Evolutionary conservation across 2,329 filamentous ascomycete species (phyloP).

Genomic region (Aureobasidium pullulans): DNA sequence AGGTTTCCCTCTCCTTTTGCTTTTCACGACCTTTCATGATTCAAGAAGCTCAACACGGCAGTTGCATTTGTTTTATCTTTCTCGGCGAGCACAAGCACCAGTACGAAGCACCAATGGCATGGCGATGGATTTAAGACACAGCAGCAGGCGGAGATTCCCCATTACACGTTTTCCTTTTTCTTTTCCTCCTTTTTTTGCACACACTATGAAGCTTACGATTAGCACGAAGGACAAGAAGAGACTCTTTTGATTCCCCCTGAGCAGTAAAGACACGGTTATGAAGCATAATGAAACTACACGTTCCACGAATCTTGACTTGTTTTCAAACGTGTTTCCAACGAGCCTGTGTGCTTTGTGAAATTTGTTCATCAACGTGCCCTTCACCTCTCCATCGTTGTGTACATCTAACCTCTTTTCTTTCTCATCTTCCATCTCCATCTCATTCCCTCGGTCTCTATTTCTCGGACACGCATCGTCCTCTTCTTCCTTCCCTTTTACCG

Average conservation of each 20-base stretch:
- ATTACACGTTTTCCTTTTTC: neutral
- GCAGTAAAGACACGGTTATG: neutral
- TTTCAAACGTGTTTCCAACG: no score
- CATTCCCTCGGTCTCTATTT: no score
- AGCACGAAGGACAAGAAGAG: neutral
- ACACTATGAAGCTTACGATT: neutral
- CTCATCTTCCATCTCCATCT: no score
- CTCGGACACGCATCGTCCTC: no score
- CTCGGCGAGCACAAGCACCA: neutral
- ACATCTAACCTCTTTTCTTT: no score
- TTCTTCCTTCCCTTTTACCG: no score
- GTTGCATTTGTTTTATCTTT: neutral
- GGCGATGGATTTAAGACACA: neutral
- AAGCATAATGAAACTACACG: neutral
- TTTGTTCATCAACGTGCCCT: no score
- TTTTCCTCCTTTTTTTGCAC: neutral
- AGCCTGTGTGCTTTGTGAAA: no score
- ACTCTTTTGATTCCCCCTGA: neutral
- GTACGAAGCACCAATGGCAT: neutral
- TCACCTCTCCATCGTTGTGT: no score
- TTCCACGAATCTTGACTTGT: no score
- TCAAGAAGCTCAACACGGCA: neutral
- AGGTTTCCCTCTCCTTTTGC: neutral
- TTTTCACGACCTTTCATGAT: neutral
- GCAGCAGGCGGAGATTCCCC: neutral